Conservation (phyloP, 75 land plant species). For the Selaginella tamariscina region DNA sequence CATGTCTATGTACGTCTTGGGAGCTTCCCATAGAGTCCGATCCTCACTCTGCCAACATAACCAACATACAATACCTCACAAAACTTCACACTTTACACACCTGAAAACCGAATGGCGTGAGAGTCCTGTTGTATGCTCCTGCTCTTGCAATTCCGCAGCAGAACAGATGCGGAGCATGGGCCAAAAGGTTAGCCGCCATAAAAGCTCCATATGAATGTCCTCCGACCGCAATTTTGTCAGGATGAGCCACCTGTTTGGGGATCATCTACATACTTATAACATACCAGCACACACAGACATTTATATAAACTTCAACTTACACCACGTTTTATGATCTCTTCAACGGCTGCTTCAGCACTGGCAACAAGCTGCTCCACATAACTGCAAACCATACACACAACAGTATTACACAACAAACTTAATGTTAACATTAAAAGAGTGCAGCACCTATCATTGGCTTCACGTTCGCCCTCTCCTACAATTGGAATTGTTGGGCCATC, state of each 20-base stretch:
- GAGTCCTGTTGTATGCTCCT: conserved; percentile 92
- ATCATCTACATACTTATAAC: too few relatives aligned
- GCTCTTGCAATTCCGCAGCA: conserved; percentile 92
- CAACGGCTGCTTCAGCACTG: conserved; percentile 96
- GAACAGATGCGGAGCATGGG: conserved; percentile 89
- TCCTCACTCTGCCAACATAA: conserved; percentile 83
- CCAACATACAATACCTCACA: too few relatives aligned
- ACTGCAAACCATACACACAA: conserved; percentile 23
- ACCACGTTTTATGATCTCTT: conserved; percentile 78
- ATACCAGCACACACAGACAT: too few relatives aligned
- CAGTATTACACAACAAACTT: background rate
- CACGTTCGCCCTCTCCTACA: conserved; percentile 92
- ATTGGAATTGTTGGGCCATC: conserved; percentile 95
- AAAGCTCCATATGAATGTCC: conserved; percentile 99
- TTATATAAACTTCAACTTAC: too few relatives aligned
- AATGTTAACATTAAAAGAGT: background rate
- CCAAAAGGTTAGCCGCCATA: conserved; percentile 92
- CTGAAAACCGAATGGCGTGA: conserved; percentile 98
- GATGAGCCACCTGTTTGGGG: conserved; percentile 91
- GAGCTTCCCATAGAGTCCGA: conserved; percentile 93
- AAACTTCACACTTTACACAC: too few relatives aligned
- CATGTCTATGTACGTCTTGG: conserved; percentile 72
- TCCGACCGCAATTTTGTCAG: conserved; percentile 82
- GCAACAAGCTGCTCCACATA: conserved; percentile 92
- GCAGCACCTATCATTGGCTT: conserved; percentile 84